These are phyloP conservation scores for Bimuria novae-zelandiae DNA, from an alignment of 2,329 filamentous ascomycete species.

Conservation along the genomic window DNA sequence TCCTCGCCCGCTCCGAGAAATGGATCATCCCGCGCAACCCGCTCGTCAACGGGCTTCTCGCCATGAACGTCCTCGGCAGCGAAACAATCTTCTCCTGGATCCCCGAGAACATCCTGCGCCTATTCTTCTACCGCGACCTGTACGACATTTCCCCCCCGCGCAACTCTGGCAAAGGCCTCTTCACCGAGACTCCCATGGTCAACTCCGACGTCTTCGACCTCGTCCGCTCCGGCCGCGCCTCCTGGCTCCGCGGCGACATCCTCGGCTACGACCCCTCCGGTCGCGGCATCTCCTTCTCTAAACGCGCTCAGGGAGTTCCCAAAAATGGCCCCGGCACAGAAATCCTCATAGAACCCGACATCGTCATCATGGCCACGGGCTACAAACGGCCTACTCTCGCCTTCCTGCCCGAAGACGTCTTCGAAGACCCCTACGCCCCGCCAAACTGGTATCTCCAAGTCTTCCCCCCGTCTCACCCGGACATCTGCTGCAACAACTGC, in stretches of 20 bases:
- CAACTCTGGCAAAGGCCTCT: constrained; percentile 67
- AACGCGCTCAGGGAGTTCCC: constrained; percentile 72
- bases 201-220: constrained; percentile 80
- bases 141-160: constrained; percentile 69
- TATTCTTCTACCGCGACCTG: constrained; percentile 83
- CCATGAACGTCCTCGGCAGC: constrained; percentile 77
- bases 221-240: constrained; percentile 70
- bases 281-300: constrained; percentile 71
- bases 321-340: constrained; percentile 74
- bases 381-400: constrained; percentile 73
- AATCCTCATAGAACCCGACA: constrained; percentile 70
- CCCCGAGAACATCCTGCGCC: constrained; percentile 73
- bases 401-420: constrained; percentile 76
- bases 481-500: constrained; percentile 80
- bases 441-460: constrained; percentile 90
- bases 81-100: constrained; percentile 78
- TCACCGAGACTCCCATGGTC: constrained; percentile 84
- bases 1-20: constrained; percentile 79
- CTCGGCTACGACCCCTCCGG: constrained; percentile 66
- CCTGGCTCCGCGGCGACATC: constrained; percentile 84
- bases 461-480: constrained; percentile 75
- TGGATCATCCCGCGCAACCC: constrained; percentile 87
- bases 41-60: constrained; percentile 72
- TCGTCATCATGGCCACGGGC: constrained; percentile 83
- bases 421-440: constrained; percentile 72